phyloP scores from a whole-genome alignment of 768 basidiomycete species.

The Lanmaoa pseudosensibilis region DNA sequence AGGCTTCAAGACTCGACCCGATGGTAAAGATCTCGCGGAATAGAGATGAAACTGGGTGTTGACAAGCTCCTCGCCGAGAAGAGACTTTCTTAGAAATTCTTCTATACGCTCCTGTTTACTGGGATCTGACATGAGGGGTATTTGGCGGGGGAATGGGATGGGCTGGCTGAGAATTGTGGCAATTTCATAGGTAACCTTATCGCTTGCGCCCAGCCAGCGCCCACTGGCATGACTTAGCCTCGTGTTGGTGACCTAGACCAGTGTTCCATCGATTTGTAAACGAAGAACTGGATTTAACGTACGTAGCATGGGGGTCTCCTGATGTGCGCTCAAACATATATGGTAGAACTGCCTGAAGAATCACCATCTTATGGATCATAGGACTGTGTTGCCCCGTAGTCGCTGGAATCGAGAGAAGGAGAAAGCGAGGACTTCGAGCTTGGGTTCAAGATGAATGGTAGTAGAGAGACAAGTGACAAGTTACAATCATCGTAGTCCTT shows the following conservation, averaged over 20 bases:
- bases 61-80: constrained; percentile 29
- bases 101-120: constrained; percentile 14
- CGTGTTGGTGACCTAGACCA: background rate
- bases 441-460: background rate
- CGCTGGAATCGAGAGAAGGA: no score
- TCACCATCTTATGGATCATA: no score
- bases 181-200: no score
- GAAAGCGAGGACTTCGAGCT: no score
- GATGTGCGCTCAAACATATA: background rate
- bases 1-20: constrained; percentile 16
- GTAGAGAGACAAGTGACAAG: background rate
- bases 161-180: background rate
- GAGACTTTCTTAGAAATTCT: constrained; percentile 25
- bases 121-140: constrained; percentile 11
- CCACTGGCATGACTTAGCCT: no score
- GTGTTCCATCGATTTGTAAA: background rate
- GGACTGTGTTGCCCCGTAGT: background rate
- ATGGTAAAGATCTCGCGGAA: constrained; percentile 16
- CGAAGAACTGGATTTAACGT: background rate
- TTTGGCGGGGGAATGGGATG: background rate
- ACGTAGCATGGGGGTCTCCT: background rate
- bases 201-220: no score
- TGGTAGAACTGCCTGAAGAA: background rate
- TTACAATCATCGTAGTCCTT: no score
- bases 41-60: constrained; percentile 35